Conservation (phyloP, 192 early-diverging fungal species). For the Backusella westeae region DNA sequence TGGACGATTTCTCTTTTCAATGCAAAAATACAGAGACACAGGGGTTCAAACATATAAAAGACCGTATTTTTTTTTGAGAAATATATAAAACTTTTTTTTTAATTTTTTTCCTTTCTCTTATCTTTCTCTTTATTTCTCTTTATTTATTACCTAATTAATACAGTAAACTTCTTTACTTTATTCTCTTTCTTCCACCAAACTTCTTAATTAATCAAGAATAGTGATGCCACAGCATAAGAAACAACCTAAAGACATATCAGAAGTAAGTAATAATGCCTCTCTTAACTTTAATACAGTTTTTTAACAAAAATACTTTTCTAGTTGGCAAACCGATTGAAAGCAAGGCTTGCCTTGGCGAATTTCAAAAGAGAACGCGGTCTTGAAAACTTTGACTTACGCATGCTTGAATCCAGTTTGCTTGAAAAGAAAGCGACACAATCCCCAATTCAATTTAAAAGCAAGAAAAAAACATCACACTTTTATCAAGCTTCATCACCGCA, state of each 20-base stretch:
- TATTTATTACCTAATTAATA: background rate
- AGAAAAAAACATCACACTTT: background rate
- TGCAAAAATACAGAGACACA: background rate
- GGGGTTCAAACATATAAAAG: background rate
- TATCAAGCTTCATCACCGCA: background rate
- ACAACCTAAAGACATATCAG: background rate
- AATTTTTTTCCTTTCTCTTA: background rate
- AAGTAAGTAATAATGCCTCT: background rate
- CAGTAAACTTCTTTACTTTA: background rate
- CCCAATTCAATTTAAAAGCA: background rate
- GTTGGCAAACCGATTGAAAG: conserved; percentile 22
- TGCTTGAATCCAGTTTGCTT: background rate
- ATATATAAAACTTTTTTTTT: background rate
- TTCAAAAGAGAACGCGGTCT: conserved; percentile 27
- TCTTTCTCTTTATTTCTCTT: background rate
- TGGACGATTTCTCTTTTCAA: background rate
- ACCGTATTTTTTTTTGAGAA: background rate
- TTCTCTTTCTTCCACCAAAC: background rate
- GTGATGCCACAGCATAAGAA: no score
- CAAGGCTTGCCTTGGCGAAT: conserved; percentile 26
- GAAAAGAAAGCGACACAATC: background rate
- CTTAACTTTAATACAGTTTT: background rate
- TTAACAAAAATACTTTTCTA: background rate
- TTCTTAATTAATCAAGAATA: background rate
- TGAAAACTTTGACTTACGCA: conserved; percentile 15